A percentile compares a stretch with the other conserved stretches of the same genome.
phyloP scores from a whole-genome alignment of 257 asterid species.

The Linderniella brevidens region DNA sequence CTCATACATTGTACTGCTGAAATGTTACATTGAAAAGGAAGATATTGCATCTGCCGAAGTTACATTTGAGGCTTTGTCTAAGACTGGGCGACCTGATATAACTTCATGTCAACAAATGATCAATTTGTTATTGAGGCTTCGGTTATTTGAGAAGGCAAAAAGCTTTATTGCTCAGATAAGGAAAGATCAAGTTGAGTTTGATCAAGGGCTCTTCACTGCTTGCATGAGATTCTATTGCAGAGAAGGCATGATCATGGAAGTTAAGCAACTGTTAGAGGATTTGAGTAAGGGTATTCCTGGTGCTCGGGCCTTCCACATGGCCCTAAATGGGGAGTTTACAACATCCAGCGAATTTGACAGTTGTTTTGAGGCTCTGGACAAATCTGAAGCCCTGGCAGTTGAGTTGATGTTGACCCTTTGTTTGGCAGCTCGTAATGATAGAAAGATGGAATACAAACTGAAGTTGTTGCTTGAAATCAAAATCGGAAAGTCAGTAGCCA shows the following conservation, averaged over 20 bases:
- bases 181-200: slow-evolving; percentile 44
- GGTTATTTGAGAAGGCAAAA: slow-evolving; percentile 56
- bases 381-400: slow-evolving; percentile 27
- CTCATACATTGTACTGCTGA: slow-evolving; percentile 42
- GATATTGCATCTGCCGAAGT: slow-evolving; percentile 68
- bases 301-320: slow-evolving; percentile 23
- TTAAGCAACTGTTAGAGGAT: slow-evolving; percentile 35
- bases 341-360: slow-evolving; percentile 15
- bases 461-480: slow-evolving; percentile 31
- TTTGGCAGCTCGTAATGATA: slow-evolving; percentile 29
- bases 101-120: slow-evolving; percentile 48
- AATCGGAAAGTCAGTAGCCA: slow-evolving; percentile 45
- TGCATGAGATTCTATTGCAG: slow-evolving; percentile 55
- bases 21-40: slow-evolving; percentile 42
- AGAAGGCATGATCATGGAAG: slow-evolving; percentile 62
- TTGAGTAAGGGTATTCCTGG: slow-evolving; percentile 28
- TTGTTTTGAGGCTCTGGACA: slow-evolving; percentile 22
- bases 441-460: slow-evolving; percentile 27
- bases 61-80: slow-evolving; percentile 45
- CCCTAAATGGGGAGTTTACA: slow-evolving; percentile 23
- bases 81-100: slow-evolving; percentile 48
- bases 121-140: slow-evolving; percentile 39
- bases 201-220: slow-evolving; percentile 52
- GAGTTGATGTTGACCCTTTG: slow-evolving; percentile 47
- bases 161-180: slow-evolving; percentile 39